Evolutionary conservation across 805 yeast genomes (phyloP), one percentile per base, ranked within the genome.

Genomic region (Wickerhamiella allomyrinae): DNA sequence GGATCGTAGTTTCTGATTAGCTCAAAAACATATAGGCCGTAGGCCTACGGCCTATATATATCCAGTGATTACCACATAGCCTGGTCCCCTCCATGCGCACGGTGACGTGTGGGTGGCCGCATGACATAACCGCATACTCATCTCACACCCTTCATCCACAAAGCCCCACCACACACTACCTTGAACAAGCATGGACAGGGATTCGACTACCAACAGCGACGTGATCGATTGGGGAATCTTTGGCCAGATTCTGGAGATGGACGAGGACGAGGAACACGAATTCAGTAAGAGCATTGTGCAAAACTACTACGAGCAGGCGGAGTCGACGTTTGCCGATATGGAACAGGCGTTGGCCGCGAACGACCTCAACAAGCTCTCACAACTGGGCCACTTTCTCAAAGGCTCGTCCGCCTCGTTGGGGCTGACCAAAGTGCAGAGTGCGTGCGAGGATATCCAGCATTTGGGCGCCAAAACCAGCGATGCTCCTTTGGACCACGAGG

Each of bases 401-500:
- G 98, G 98, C 37, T 79, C 94, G 10, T 93, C 96, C 1, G 94
- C 96, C 2, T 89, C 95, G 1, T 66, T 91, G 45, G 98, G 98
- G 2, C 68, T 91, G 43, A 74, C 73, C 36, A 76, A 77, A 47
- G 82, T 91, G 39, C 86, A 86, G 44, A 73, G 76, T 55, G 80
- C 86, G 52, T 91, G 98, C 62, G 98, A 87, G 60, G 69, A 87
- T 49, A 87, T 91, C 47, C 98, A 91, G 61, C 87, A 87, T 58
- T 75, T 83, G 49, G 97, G 95, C 19, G 73, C 74, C 45, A 66
- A 65, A 49, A 61, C 52, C 39, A 63, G 58, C 24, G 58, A 55
- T 31, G 19, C 39, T 11, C 39, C 39, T 9, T 21, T 23, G 2
- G 45, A 56, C 8, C 69, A 50, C 3, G 49, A 48, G 10, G 56